Percentiles rank a stretch among this genome's conserved stretches.
These are phyloP conservation scores for Saitozyma sp. DNA, from an alignment of 768 basidiomycete genomes.

Conservation along the genomic window DNA sequence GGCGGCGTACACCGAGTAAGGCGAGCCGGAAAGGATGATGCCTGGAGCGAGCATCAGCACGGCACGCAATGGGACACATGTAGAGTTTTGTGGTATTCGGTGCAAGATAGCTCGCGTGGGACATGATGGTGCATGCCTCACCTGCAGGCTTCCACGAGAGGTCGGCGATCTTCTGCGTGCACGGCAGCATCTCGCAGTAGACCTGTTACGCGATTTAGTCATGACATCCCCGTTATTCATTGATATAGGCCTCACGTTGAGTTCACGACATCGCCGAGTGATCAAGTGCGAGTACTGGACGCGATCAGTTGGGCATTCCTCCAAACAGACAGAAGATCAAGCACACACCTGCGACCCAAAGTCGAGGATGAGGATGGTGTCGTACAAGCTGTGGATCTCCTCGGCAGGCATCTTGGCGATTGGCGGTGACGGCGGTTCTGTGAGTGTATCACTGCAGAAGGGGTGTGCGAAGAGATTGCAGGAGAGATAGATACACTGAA, in stretches of 20 bases:
- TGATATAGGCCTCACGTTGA: constrained; percentile 62
- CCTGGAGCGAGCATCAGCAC: constrained; percentile 56
- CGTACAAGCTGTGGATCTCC: constrained; percentile 92
- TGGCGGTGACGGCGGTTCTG: no score
- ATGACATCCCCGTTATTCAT: background rate
- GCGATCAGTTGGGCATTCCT: constrained; percentile 7
- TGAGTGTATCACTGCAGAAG: no score
- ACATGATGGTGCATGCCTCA: constrained; percentile 42
- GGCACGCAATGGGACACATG: background rate
- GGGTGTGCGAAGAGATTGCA: no score
- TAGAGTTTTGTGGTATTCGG: no score
- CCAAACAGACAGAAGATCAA: background rate
- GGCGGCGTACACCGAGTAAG: constrained; percentile 93
- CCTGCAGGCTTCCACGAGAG: constrained; percentile 93
- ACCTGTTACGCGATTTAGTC: constrained; percentile 28
- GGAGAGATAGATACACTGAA: no score
- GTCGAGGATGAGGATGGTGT: constrained; percentile 92
- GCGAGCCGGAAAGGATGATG: constrained; percentile 95
- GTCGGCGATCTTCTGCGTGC: constrained; percentile 84
- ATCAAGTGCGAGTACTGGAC: constrained; percentile 92
- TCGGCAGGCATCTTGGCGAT: constrained; percentile 26
- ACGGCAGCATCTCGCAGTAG: constrained; percentile 96
- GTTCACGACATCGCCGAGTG: constrained; percentile 93
- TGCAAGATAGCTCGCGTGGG: no score
- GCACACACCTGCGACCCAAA: constrained; percentile 88